Base-by-base conservation (phyloP, 306 rosid species). In the Trifolium dubium region DNA sequence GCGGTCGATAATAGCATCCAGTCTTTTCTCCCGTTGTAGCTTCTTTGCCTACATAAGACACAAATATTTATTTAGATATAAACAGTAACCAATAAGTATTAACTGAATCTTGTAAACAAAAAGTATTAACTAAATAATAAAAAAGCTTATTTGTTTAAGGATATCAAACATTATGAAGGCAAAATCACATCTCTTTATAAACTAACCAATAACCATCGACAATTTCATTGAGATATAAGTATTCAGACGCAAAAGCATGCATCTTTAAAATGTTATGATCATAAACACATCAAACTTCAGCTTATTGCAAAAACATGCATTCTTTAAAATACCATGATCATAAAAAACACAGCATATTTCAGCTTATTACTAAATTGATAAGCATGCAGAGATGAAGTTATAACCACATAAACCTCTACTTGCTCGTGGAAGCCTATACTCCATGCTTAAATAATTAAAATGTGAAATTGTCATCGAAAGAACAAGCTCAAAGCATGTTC, bases 21-120 rank as follows among this genome's bases (percentile, higher is more conserved):
- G 80, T 60, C 78, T 80, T 58, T 86, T 91, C 76, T 88, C 97
- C 73, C 93, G 80, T 76, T 92, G 89, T 47, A 93, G 84, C 80
- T 93, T 93, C 87, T 90, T 93, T 71, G 89, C 97, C 97, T 90
- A 73, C 60, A 59, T 53, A 68, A 34, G 71, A 30, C 46, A 75
- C n/a, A 66, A 35, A 65, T 28, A 71, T 29, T 35, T 37, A 37
- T 37, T 37, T 37, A 37, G 40, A 43, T 34, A 54, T 40, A n/a
- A 69, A 28, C n/a, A 66, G 34, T 60, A 58, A 77, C 59, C 51
- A 10, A 80, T 8, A 67, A 39, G 69, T 37, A 50, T 23, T 23
- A 32, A 32, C 35, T 32, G 35, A 32, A 32, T 32, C 23, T 23
- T 23, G 32, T 59, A 62, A 77, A 51, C 55, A 12, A 80, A 6